These are phyloP conservation scores for Naumovozyma dairenensis DNA, from an alignment of 805 yeast genomes.

Conservation along the genomic window DNA sequence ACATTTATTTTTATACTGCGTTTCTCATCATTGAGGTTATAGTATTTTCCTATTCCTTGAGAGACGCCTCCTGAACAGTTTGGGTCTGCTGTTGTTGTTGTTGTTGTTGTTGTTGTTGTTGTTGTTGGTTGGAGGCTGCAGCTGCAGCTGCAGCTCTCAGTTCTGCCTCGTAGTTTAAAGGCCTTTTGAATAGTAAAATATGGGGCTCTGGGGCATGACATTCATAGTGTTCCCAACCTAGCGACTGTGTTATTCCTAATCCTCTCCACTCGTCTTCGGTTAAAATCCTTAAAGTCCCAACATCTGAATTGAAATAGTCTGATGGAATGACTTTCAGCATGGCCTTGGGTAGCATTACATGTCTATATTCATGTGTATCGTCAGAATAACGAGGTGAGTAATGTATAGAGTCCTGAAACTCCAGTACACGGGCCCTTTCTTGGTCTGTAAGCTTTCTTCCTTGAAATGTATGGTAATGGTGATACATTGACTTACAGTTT, in stretches of 20 bases:
- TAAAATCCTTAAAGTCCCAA: conserved; percentile 85
- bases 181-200: conserved; percentile 75
- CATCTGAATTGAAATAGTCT: conserved; percentile 86
- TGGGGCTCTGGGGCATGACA: conserved; percentile 99
- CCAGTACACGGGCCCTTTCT: conserved; percentile 79
- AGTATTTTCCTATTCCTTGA: neutral
- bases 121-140: conserved; percentile 19
- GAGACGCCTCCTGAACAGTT: neutral
- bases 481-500: too few relatives aligned
- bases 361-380: conserved; percentile 86
- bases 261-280: conserved; percentile 99
- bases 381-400: conserved; percentile 88
- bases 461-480: conserved; percentile 28
- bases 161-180: conserved; percentile 42
- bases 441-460: conserved; percentile 66
- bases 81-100: conserved; percentile 8
- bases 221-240: conserved; percentile 97
- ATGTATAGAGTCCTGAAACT: conserved; percentile 88
- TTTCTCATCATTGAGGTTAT: too few relatives aligned
- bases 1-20: too few relatives aligned
- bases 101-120: conserved; percentile 13
- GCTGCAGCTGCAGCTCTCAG: conserved; percentile 27
- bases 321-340: conserved; percentile 90
- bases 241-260: conserved; percentile 88
- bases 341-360: conserved; percentile 92